Conservation (phyloP, 768 basidiomycete genomes). For the Hypholoma fasciculare region DNA sequence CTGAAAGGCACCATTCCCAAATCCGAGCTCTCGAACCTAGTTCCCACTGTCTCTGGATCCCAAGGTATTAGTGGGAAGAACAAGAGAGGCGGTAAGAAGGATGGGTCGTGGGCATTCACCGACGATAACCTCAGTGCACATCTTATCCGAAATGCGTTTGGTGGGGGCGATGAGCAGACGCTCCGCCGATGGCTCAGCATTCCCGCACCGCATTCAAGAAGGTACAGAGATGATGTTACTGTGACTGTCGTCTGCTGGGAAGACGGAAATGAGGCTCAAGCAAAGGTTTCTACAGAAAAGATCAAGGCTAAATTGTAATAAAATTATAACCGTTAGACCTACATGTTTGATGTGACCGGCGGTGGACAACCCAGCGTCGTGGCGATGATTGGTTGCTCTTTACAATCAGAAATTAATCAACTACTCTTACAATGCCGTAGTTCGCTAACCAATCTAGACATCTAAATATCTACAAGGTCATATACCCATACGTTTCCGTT, state of each 20-base stretch:
- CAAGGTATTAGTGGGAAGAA: conserved; percentile 64
- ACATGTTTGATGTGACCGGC: neutral
- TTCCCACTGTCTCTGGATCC: conserved; percentile 56
- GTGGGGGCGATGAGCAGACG: conserved; percentile 66
- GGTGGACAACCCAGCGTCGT: no score
- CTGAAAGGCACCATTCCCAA: conserved; percentile 66
- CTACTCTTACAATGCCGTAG: neutral
- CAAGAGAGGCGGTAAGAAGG: conserved; percentile 36
- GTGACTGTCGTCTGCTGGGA: conserved; percentile 89
- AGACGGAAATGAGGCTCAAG: conserved; percentile 50
- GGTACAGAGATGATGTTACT: conserved; percentile 82
- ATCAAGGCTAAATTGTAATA: conserved; percentile 53
- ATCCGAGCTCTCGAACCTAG: conserved; percentile 49
- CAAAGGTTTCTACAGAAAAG: conserved; percentile 39
- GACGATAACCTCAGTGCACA: conserved; percentile 82
- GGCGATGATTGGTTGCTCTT: neutral
- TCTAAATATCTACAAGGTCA: neutral
- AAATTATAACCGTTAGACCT: neutral
- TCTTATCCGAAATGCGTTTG: conserved; percentile 89
- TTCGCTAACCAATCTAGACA: neutral
- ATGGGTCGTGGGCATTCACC: conserved; percentile 73
- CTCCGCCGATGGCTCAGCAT: conserved; percentile 74
- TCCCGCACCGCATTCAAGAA: conserved; percentile 74
- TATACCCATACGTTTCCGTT: conserved; percentile 24
- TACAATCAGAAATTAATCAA: neutral